Evolutionary conservation across 768 basidiomycete species (phyloP).

Genomic region (Dioszegia aurantiaca): DNA sequence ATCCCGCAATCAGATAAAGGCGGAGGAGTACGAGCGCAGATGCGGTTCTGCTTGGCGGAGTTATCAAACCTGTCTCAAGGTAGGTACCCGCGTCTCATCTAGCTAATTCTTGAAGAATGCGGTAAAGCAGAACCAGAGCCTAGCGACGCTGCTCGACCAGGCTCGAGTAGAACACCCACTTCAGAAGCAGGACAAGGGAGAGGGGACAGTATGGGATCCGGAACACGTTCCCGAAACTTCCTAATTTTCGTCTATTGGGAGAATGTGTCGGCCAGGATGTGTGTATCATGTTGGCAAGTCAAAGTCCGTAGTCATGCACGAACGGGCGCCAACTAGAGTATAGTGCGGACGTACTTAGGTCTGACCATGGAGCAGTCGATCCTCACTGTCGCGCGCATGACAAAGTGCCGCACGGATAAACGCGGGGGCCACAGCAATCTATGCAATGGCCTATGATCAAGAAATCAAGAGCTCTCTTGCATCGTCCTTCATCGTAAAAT

Average conservation of each 20-base stretch:
- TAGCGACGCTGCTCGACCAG: conserved; percentile 72
- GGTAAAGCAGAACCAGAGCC: conserved; percentile 67
- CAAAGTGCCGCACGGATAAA: too few species aligned
- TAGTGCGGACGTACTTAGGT: too few species aligned
- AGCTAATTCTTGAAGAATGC: conserved; percentile 58
- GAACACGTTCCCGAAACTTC: conserved; percentile 4
- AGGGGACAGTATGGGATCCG: conserved; percentile 44
- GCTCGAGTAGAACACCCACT: conserved; percentile 75
- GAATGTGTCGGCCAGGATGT: too few species aligned
- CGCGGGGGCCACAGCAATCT: too few species aligned
- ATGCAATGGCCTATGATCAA: too few species aligned
- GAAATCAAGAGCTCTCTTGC: too few species aligned
- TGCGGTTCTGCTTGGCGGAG: conserved; percentile 79
- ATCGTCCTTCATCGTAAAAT: too few species aligned
- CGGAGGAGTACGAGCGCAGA: conserved; percentile 78
- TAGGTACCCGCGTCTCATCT: conserved; percentile 42
- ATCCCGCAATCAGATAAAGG: conserved; percentile 65
- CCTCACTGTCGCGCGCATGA: too few species aligned
- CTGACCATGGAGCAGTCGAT: too few species aligned
- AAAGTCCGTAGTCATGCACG: too few species aligned
- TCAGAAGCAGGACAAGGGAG: conserved; percentile 31
- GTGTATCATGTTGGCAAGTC: too few species aligned
- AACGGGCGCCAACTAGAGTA: too few species aligned
- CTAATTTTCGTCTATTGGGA: not conserved
- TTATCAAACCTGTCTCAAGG: conserved; percentile 80